phyloP scores from a whole-genome alignment of 768 basidiomycete genomes.

The Tricholoma furcatifolium region DNA sequence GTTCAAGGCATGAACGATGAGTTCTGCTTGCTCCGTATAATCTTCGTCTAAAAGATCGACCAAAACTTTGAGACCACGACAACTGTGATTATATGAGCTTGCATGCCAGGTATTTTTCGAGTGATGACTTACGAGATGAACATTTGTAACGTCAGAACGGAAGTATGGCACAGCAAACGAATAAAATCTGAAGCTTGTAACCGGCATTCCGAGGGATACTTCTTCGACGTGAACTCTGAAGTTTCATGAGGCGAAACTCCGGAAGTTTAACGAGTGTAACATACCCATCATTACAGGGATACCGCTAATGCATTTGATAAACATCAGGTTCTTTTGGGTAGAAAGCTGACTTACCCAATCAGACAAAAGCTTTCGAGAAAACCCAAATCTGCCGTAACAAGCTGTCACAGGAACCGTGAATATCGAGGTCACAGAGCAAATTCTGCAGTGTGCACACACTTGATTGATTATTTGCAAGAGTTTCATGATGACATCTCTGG shows the following conservation, averaged over 20 bases:
- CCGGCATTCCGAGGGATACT: slow-evolving; percentile 89
- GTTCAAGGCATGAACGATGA: slow-evolving; percentile 90
- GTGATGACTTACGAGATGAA: slow-evolving; percentile 84
- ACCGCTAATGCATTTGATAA: slow-evolving; percentile 47
- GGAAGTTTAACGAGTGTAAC: slow-evolving; percentile 16
- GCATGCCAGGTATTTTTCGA: background rate
- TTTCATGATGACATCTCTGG: slow-evolving; percentile 82
- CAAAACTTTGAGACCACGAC: slow-evolving; percentile 90
- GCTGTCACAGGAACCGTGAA: slow-evolving; percentile 32
- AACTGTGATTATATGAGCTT: slow-evolving; percentile 43
- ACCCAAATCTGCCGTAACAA: slow-evolving; percentile 72
- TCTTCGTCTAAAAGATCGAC: slow-evolving; percentile 97
- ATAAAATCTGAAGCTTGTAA: slow-evolving; percentile 96
- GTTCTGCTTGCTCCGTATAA: slow-evolving; percentile 86
- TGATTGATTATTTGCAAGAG: slow-evolving; percentile 87
- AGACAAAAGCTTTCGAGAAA: slow-evolving; percentile 95
- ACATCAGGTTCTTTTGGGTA: background rate
- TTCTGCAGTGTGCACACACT: slow-evolving; percentile 50
- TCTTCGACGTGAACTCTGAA: slow-evolving; percentile 90
- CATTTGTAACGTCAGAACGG: slow-evolving; percentile 94
- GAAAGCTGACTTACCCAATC: slow-evolving; percentile 55
- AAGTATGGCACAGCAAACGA: slow-evolving; percentile 86
- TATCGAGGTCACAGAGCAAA: background rate
- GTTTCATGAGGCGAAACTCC: background rate
- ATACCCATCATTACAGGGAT: slow-evolving; percentile 94